Evolutionary conservation across 2,329 filamentous ascomycete genomes (phyloP), one percentile per base, ranked within the genome.

Genomic region (Graphilbum sp.): DNA sequence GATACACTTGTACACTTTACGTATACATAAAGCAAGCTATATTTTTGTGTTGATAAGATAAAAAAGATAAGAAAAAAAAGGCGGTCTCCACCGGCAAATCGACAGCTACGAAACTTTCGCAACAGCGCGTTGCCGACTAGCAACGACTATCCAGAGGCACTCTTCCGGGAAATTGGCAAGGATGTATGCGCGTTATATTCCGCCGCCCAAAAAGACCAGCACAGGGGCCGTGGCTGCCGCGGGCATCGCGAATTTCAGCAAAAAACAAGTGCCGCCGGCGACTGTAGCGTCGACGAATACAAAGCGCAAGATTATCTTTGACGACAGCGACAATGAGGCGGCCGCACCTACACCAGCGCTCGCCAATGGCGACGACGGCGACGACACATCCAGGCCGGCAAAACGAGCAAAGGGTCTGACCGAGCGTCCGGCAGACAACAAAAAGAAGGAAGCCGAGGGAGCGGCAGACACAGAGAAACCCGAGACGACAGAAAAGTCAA

Each of bases 111-210:
- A 29, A 9, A 29, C 7, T 29, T 9, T 29, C 13, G 10, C 7
- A 8, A 5, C 27, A 6, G 5, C 21, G 5, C 21, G 21, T 6
- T 5, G 21, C 11, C 6, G 21, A 24, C 5, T 24, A 24, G 21
- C 5, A 24, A 24, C 21, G 21, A 24, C 6, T 6, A 11, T 6
- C 21, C 5, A 24, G 7, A 29, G 5, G 7, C 13, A 13, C 27
- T 29, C 13, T n/a, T 25, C 23, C 7, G 6, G 21, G 21, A 24
- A 24, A 24, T 24, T 11, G 21, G 21, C 21, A n/a, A 46, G 12
- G 0, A 50, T 52, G 49, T 60, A 60, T 43, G 53, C 52, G 15
- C 50, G 58, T 46, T 60, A 59, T 38, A 49, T 60, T 1, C 54
- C 56, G 7, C 42, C 53, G 1, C n/a, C n/a, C n/a, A n/a, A n/a